A percentile compares a stretch with the other conserved stretches of the same genome.
These are phyloP conservation scores for Globisporangium middletonii DNA, from an alignment of 352 stramenopile species.

Conservation along the genomic window DNA sequence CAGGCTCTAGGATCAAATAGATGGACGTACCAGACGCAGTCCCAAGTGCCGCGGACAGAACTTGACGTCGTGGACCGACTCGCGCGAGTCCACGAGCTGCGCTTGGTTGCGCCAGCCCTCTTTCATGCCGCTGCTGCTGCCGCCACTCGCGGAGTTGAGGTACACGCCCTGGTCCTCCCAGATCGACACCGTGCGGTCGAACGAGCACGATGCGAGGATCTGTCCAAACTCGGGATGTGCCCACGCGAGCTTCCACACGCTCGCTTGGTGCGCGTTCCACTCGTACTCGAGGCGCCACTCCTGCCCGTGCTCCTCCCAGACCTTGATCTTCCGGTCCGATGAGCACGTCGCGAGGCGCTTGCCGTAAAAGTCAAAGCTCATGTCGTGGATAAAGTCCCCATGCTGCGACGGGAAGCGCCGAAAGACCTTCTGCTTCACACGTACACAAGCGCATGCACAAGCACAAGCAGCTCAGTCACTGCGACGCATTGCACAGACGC, in stretches of 20 bases:
- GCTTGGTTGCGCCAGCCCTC: constrained; percentile 81
- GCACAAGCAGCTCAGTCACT: background rate
- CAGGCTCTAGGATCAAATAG: background rate
- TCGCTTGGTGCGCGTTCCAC: constrained; percentile 86
- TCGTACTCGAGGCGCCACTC: constrained; percentile 89
- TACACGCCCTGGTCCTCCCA: constrained; percentile 91
- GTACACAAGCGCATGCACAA: background rate
- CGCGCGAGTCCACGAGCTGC: constrained; percentile 88
- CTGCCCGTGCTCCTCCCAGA: constrained; percentile 78
- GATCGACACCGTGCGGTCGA: constrained; percentile 92
- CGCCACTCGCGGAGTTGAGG: constrained; percentile 23
- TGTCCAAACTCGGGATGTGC: constrained; percentile 95
- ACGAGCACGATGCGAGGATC: constrained; percentile 92
- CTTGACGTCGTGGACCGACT: constrained; percentile 93
- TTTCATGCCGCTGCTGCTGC: constrained; percentile 18
- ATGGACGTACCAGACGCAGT: constrained; percentile 69
- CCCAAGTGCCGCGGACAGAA: constrained; percentile 93
- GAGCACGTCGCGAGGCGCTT: constrained; percentile 88
- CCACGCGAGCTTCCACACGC: constrained; percentile 93
- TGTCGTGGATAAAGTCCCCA: constrained; percentile 89
- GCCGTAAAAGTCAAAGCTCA: constrained; percentile 92
- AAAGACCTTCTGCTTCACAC: constrained; percentile 53
- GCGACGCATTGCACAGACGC: background rate
- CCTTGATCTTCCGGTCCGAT: constrained; percentile 91
- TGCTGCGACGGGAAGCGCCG: constrained; percentile 83